Conservation (phyloP, 192 early-diverging fungal genomes). For the Coemansia umbellata region DNA sequence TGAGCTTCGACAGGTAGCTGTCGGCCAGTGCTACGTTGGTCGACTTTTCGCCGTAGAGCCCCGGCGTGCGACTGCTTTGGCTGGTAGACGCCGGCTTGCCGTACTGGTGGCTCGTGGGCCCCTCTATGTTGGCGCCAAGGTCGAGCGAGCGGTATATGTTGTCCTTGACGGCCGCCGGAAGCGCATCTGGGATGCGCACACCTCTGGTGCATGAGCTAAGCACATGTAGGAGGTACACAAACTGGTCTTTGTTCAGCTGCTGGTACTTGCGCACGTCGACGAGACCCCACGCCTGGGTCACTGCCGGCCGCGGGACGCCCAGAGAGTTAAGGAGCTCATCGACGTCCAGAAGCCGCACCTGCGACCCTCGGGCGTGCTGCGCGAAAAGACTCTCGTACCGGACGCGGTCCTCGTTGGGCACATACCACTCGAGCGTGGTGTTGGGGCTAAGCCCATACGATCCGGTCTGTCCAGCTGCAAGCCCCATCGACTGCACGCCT, state of each 20-base stretch:
- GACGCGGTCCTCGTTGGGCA: constrained; percentile 30
- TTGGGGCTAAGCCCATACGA: constrained; percentile 1
- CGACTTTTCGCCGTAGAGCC: constrained; percentile 50
- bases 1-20: constrained; percentile 50
- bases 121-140: constrained; percentile 4
- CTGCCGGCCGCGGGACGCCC: constrained; percentile 28
- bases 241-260: constrained; percentile 53
- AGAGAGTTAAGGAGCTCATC: constrained; percentile 42
- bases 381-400: constrained; percentile 35
- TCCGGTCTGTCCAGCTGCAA: background rate
- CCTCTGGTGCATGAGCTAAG: constrained; percentile 23
- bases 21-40: constrained; percentile 49
- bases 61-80: constrained; percentile 11
- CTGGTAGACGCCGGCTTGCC: constrained; percentile 4
- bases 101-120: constrained; percentile 12
- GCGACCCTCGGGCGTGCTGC: constrained; percentile 26
- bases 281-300: constrained; percentile 44
- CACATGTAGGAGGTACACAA: constrained; percentile 44
- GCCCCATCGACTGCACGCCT: background rate
- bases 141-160: constrained; percentile 47
- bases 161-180: constrained; percentile 45
- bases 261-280: constrained; percentile 52
- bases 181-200: constrained; percentile 20
- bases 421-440: constrained; percentile 50
- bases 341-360: constrained; percentile 42